Evolutionary conservation across 1,139 yeast species (phyloP).

Genomic region (Yamadazyma buinensis): DNA sequence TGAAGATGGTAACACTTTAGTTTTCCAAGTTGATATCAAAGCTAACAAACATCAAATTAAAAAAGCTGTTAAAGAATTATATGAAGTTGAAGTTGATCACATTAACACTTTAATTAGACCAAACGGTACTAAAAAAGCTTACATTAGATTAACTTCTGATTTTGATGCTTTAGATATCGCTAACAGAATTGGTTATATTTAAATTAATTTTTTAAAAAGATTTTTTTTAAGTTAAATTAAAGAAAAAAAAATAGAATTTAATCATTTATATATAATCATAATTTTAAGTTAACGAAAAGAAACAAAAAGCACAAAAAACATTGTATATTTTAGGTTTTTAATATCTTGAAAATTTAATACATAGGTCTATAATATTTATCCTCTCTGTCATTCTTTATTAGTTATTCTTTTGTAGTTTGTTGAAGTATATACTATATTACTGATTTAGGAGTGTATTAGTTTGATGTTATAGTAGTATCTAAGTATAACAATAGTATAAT

Average conservation of each 20-base stretch:
- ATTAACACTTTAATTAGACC: slow-evolving; percentile 98
- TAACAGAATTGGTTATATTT: slow-evolving; percentile 98
- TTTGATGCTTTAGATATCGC: slow-evolving; percentile 99
- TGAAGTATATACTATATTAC: too few relatives aligned
- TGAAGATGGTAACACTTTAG: slow-evolving; percentile 99
- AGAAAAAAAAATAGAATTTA: not conserved
- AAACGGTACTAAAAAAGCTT: slow-evolving; percentile 99
- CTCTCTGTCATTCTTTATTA: not conserved
- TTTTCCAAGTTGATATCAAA: slow-evolving; percentile 95
- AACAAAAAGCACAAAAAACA: slow-evolving; percentile 3
- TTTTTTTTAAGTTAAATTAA: too few relatives aligned
- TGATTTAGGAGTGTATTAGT: too few relatives aligned
- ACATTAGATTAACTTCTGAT: slow-evolving; percentile 98
- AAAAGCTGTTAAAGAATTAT: slow-evolving; percentile 96
- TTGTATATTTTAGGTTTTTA: slow-evolving; percentile 3
- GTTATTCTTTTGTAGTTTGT: not conserved
- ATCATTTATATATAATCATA: not conserved
- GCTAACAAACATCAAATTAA: slow-evolving; percentile 98
- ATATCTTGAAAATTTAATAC: slow-evolving; percentile 4
- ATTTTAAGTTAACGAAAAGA: slow-evolving; percentile 2
- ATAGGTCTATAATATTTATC: slow-evolving; percentile 3
- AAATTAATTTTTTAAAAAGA: slow-evolving; percentile 22
- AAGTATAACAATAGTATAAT: too few relatives aligned
- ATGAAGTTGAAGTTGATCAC: slow-evolving; percentile 91
- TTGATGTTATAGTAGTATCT: too few relatives aligned